Conservation (phyloP, 441 rosid genomes). For the Viola pubescens region DNA sequence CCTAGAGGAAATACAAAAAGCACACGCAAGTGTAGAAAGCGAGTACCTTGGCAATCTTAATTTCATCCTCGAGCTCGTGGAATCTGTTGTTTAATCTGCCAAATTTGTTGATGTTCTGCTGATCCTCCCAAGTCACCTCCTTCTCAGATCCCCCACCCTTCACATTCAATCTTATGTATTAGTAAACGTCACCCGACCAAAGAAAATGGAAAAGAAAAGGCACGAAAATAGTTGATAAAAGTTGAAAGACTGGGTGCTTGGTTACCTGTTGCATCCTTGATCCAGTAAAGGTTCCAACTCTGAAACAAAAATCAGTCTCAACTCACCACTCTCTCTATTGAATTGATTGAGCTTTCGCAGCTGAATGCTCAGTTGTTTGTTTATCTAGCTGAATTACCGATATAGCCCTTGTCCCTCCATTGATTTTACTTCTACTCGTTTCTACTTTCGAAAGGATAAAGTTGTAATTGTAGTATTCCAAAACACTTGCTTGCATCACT, state of each 20-base stretch:
- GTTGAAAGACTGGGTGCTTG: neutral
- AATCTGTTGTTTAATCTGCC: constrained; percentile 69
- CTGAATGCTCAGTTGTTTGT: too few relatives aligned
- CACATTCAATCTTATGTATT: constrained; percentile 2
- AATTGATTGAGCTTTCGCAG: neutral
- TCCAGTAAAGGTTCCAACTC: neutral
- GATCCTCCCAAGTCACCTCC: constrained; percentile 94
- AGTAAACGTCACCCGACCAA: neutral
- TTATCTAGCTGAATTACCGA: neutral
- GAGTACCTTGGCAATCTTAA: constrained; percentile 65
- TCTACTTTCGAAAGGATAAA: neutral
- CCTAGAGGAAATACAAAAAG: neutral
- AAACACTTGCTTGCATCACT: neutral
- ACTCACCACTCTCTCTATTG: neutral
- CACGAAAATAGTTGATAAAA: neutral
- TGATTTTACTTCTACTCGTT: too few relatives aligned
- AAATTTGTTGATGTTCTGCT: constrained; percentile 81
- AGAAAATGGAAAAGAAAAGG: neutral
- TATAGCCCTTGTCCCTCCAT: neutral
- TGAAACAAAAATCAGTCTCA: neutral
- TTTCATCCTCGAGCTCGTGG: constrained; percentile 81
- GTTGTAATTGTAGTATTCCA: neutral
- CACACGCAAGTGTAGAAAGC: neutral
- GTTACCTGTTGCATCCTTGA: constrained; percentile 32
- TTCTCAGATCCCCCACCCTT: constrained; percentile 69